These are phyloP conservation scores for Xylariales sp. DNA, from an alignment of 2,329 filamentous ascomycete species.

Conservation along the genomic window DNA sequence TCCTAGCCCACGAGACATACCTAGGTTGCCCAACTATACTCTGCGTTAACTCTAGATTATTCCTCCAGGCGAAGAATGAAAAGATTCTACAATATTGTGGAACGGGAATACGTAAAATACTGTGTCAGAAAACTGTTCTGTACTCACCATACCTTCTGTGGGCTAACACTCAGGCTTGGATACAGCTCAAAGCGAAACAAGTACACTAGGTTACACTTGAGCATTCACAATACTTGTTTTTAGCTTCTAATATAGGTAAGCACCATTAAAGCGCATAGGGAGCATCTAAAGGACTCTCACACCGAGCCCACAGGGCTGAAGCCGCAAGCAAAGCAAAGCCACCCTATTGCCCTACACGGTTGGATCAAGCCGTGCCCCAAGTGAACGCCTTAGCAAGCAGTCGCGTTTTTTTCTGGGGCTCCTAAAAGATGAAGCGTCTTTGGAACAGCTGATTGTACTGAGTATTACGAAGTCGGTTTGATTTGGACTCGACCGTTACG, in stretches of 20 bases:
- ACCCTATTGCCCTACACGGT: not conserved
- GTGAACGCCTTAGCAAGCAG: not conserved
- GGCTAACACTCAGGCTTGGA: not conserved
- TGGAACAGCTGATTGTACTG: not conserved
- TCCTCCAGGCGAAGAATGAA: not conserved
- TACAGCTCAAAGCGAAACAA: conserved; percentile 18
- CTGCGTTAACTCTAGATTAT: not conserved
- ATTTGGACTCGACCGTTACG: conserved; percentile 6
- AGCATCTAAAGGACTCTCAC: conserved; percentile 1
- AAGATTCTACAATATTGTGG: not conserved
- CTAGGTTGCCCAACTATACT: not conserved
- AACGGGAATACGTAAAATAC: not conserved
- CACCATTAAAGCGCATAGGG: not conserved
- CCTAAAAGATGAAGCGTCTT: too few species aligned
- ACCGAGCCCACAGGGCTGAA: conserved; percentile 27
- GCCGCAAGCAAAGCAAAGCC: conserved; percentile 17
- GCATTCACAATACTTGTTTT: not conserved
- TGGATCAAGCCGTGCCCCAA: not conserved
- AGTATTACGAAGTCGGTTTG: conserved; percentile 8
- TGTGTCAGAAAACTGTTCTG: not conserved
- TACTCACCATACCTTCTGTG: not conserved
- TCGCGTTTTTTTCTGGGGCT: not conserved
- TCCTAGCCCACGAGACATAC: not conserved
- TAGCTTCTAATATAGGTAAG: not conserved
- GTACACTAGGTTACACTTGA: not conserved